phyloP scores from a whole-genome alignment of 495 filamentous ascomycete genomes.

The Penicillium lagena region DNA sequence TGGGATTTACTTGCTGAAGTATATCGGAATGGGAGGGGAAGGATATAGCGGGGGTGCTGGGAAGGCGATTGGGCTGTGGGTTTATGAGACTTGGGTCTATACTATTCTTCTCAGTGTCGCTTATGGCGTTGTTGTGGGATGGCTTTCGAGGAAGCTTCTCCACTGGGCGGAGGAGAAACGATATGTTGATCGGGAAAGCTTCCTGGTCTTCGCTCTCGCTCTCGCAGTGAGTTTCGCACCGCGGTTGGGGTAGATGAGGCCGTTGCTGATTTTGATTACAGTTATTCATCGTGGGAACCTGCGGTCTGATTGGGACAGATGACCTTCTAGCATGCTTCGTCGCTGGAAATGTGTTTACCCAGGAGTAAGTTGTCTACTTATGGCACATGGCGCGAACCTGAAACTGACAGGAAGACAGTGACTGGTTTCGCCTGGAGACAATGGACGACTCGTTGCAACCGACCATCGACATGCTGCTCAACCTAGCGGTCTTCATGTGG shows the following conservation, averaged over 20 bases:
- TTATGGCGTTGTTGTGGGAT: slow-evolving; percentile 75
- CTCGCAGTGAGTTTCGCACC: slow-evolving; percentile 56
- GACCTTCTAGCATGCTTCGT: slow-evolving; percentile 92
- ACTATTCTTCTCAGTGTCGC: slow-evolving; percentile 70
- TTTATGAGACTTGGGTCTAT: slow-evolving; percentile 82
- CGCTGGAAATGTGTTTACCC: slow-evolving; percentile 85
- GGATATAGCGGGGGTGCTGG: slow-evolving; percentile 51
- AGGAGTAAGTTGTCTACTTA: slow-evolving; percentile 47
- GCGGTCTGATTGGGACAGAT: slow-evolving; percentile 85
- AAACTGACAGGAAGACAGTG: slow-evolving; percentile 32
- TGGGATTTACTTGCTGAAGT: slow-evolving; percentile 77
- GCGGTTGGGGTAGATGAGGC: background rate
- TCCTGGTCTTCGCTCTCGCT: slow-evolving; percentile 83
- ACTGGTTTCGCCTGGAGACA: slow-evolving; percentile 89
- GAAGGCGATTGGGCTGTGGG: slow-evolving; percentile 74
- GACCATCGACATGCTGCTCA: slow-evolving; percentile 83
- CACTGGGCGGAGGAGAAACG: slow-evolving; percentile 77
- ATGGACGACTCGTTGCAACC: slow-evolving; percentile 85
- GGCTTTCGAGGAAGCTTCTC: slow-evolving; percentile 72
- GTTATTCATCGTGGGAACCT: slow-evolving; percentile 81
- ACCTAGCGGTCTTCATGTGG: slow-evolving; percentile 85
- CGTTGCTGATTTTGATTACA: slow-evolving; percentile 11
- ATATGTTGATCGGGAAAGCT: slow-evolving; percentile 86
- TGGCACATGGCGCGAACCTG: background rate
- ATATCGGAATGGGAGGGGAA: slow-evolving; percentile 51